A percentile compares a stretch with the other conserved stretches of the same genome.
Conservation (phyloP, 805 yeast genomes). For the Zygoascus biomembranicola region DNA sequence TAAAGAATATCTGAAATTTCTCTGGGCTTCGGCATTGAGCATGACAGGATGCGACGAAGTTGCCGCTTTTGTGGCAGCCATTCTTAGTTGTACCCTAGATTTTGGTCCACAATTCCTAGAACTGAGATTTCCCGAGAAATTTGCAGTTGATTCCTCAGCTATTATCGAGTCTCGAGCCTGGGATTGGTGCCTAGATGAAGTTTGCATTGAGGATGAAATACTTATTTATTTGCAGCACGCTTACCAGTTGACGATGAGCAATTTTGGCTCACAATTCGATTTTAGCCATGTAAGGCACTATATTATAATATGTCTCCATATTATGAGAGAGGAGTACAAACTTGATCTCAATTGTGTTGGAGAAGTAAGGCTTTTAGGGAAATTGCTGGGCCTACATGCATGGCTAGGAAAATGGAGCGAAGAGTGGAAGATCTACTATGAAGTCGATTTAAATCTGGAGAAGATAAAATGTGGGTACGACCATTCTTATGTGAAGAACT, state of each 20-base stretch:
- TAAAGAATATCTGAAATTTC: constrained; percentile 49
- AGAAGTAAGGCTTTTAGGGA: constrained; percentile 37
- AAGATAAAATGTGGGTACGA: constrained; percentile 22
- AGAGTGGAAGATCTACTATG: constrained; percentile 51
- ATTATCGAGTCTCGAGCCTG: neutral
- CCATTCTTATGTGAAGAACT: no score
- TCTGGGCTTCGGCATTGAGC: constrained; percentile 52
- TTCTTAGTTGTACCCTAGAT: constrained; percentile 7
- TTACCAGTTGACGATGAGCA: neutral
- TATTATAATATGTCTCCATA: constrained; percentile 63
- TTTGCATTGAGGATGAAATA: neutral
- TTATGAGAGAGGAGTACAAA: constrained; percentile 66
- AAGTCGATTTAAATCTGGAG: neutral
- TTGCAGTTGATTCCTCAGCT: neutral
- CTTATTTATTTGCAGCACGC: neutral
- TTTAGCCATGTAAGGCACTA: constrained; percentile 32
- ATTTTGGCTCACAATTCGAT: constrained; percentile 19
- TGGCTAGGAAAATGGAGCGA: constrained; percentile 66
- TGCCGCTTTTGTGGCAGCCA: constrained; percentile 44
- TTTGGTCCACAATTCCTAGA: constrained; percentile 2
- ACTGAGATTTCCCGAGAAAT: no score
- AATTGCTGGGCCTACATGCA: constrained; percentile 52
- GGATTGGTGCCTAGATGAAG: constrained; percentile 5
- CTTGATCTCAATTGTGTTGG: constrained; percentile 42
- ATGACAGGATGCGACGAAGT: constrained; percentile 44